Evolutionary conservation across 371 early-diverging fungal species (phyloP).

Genomic region (Mucor velutinosus): DNA sequence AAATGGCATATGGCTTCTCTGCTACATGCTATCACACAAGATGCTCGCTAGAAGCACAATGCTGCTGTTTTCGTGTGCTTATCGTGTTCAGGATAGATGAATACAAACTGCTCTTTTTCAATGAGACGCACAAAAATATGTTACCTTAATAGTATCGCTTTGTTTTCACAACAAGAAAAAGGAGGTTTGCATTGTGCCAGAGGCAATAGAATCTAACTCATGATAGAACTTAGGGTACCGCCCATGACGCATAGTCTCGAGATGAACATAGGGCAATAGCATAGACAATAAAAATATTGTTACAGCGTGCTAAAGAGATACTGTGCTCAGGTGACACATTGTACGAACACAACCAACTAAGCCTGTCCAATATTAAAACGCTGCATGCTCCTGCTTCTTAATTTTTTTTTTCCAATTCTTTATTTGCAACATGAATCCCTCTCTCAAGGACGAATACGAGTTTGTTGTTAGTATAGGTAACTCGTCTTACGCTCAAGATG

Average conservation of each 20-base stretch:
- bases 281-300: too few species aligned
- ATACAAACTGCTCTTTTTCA: not conserved
- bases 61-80: not conserved
- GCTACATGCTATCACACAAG: too few species aligned
- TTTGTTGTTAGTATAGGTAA: constrained; percentile 9
- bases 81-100: not conserved
- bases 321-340: not conserved
- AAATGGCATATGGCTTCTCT: too few species aligned
- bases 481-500: not conserved
- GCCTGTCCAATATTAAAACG: not conserved
- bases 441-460: not conserved
- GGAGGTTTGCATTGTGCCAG: not conserved
- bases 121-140: not conserved
- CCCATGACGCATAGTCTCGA: not conserved
- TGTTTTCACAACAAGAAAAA: not conserved
- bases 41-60: not conserved
- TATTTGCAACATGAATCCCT: not conserved
- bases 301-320: too few species aligned
- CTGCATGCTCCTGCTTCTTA: not conserved
- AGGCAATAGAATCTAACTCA: too few species aligned
- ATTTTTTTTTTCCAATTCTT: not conserved
- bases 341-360: not conserved
- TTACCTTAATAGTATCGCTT: not conserved
- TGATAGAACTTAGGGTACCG: too few species aligned
- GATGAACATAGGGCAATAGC: not conserved